These are phyloP conservation scores for Cyclostephanos tholiformis DNA, from an alignment of 108 stramenopile genomes.

Conservation along the genomic window DNA sequence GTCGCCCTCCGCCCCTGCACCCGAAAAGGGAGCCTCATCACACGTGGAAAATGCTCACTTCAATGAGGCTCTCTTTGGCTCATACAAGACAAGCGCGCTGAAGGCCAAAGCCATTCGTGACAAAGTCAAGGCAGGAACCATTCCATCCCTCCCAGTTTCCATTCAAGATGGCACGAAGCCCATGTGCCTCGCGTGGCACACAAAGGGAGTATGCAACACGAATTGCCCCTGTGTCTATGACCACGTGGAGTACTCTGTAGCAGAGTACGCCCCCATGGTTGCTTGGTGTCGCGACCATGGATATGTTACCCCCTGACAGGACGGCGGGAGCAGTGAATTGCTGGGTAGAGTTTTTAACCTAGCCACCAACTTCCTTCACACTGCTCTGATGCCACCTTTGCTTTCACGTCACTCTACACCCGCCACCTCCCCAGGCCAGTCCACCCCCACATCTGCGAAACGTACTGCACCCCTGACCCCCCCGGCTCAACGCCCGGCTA, in stretches of 20 bases:
- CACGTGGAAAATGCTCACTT: background rate
- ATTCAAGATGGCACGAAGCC: background rate
- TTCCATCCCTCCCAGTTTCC: background rate
- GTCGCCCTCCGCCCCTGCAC: background rate
- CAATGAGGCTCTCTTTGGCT: no score
- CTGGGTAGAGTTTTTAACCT: background rate
- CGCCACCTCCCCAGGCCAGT: background rate
- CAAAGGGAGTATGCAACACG: conserved; percentile 8
- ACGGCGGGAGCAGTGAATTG: background rate
- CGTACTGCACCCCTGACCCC: background rate
- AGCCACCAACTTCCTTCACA: background rate
- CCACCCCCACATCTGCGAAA: background rate
- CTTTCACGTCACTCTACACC: background rate
- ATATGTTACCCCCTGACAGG: background rate
- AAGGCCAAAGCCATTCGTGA: background rate
- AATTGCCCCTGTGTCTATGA: conserved; percentile 2
- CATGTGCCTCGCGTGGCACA: conserved; percentile 12
- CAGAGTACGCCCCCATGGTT: background rate
- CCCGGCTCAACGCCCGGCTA: background rate
- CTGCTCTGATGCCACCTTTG: no score
- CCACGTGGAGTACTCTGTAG: conserved; percentile 3
- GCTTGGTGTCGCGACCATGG: conserved; percentile 8
- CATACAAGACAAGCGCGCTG: background rate
- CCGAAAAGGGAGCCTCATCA: background rate
- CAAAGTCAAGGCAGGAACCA: no score